These are phyloP conservation scores for Aspergillus sp. DNA, from an alignment of 2,329 filamentous ascomycete genomes.

Conservation along the genomic window DNA sequence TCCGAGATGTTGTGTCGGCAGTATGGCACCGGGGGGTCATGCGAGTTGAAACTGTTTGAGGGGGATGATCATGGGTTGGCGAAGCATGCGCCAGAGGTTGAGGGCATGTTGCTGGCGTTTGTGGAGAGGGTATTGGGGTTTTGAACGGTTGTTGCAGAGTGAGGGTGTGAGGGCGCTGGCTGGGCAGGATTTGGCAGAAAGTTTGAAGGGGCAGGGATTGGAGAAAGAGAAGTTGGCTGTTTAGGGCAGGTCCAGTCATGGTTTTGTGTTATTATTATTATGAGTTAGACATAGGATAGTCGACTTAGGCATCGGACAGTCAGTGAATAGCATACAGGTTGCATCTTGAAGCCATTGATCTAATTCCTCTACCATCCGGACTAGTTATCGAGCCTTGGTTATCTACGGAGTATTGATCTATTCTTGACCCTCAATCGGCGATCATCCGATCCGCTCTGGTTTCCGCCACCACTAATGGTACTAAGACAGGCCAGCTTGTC, in stretches of 20 bases:
- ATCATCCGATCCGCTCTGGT: background rate
- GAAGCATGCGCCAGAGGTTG: slow-evolving; percentile 28
- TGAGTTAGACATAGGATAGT: slow-evolving; percentile 3
- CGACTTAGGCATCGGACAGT: too few relatives aligned
- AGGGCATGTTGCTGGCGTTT: slow-evolving; percentile 35
- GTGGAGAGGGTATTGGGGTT: slow-evolving; percentile 27
- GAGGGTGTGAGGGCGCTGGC: slow-evolving; percentile 9
- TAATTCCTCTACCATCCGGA: too few relatives aligned
- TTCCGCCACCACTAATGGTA: slow-evolving; percentile 5
- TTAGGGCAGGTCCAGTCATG: slow-evolving; percentile 2
- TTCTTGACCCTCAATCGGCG: background rate
- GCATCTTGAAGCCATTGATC: too few relatives aligned
- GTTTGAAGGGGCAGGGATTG: slow-evolving; percentile 29
- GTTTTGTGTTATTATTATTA: background rate
- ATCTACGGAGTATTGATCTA: too few relatives aligned
- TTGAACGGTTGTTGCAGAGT: slow-evolving; percentile 12
- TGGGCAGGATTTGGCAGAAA: slow-evolving; percentile 14
- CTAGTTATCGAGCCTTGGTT: too few relatives aligned
- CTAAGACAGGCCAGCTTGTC: slow-evolving; percentile 18
- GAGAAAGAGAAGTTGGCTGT: slow-evolving; percentile 3
- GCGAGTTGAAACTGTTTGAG: slow-evolving; percentile 32
- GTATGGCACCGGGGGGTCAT: slow-evolving; percentile 28
- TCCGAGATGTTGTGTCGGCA: slow-evolving; percentile 28
- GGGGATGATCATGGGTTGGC: slow-evolving; percentile 37
- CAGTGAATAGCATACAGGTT: too few relatives aligned